These are phyloP conservation scores for Colletotrichum aenigma DNA, from an alignment of 2,329 filamentous ascomycete species.

Conservation along the genomic window DNA sequence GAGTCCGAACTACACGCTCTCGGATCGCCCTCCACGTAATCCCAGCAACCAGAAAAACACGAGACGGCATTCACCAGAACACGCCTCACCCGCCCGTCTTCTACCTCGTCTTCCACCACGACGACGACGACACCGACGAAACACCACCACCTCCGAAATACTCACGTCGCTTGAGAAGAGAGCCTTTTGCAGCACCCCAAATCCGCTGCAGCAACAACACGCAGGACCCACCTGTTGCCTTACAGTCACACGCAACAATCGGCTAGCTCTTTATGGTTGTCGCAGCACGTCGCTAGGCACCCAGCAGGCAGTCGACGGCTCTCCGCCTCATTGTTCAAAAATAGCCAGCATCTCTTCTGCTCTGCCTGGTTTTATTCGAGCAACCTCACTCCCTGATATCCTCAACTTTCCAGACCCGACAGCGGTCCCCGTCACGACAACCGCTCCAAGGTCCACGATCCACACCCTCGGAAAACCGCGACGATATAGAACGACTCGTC, in stretches of 20 bases:
- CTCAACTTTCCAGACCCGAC: neutral
- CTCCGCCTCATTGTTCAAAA: slow-evolving; percentile 22
- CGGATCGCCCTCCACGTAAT: slow-evolving; percentile 7
- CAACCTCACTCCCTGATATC: neutral
- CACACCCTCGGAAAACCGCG: slow-evolving; percentile 5
- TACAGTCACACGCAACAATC: neutral
- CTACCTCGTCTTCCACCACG: neutral
- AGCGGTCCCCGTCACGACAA: neutral
- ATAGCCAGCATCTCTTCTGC: neutral
- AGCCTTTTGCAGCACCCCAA: neutral
- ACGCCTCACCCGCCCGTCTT: neutral
- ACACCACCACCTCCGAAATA: neutral
- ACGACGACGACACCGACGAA: neutral
- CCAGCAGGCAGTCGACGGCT: slow-evolving; percentile 29
- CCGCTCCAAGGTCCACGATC: neutral
- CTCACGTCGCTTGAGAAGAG: neutral
- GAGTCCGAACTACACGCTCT: neutral
- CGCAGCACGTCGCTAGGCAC: slow-evolving; percentile 33
- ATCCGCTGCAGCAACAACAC: neutral
- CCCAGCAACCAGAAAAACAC: slow-evolving; percentile 11
- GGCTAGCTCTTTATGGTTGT: slow-evolving; percentile 33
- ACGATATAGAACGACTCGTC: neutral
- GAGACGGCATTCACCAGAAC: slow-evolving; percentile 4
- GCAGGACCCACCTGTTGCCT: neutral
- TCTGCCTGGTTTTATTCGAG: neutral